Evolutionary conservation across 1,284 basidiomycete species (phyloP).

Genomic region (Apiotrichum mycotoxinovorans): DNA sequence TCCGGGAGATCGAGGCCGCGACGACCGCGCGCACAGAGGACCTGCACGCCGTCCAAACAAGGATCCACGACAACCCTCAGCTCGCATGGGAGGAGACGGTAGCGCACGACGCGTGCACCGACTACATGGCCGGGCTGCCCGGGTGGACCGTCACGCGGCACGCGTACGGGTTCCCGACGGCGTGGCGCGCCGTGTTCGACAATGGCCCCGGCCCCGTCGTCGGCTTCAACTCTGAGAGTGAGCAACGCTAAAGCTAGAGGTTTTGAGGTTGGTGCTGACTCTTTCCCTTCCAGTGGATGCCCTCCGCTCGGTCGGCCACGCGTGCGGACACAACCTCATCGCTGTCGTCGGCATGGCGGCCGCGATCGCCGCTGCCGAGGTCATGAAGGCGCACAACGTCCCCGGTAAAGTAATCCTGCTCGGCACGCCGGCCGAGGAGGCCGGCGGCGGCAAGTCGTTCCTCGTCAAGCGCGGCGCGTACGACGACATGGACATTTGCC

Average conservation of each 20-base stretch:
- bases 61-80: constrained; percentile 30
- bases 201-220: constrained; percentile 25
- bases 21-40: constrained; percentile 10
- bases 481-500: constrained; percentile 68
- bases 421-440: constrained; percentile 74
- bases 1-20: constrained; percentile 2
- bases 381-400: constrained; percentile 44
- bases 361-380: constrained; percentile 22
- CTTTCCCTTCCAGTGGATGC: constrained; percentile 13
- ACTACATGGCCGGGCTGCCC: constrained; percentile 57
- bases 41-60: constrained; percentile 17
- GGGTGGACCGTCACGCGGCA: constrained; percentile 60
- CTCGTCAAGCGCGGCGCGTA: constrained; percentile 56
- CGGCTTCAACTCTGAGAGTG: constrained; percentile 30
- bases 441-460: constrained; percentile 69
- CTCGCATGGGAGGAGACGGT: constrained; percentile 34
- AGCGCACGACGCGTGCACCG: constrained; percentile 59
- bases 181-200: constrained; percentile 24
- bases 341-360: constrained; percentile 43
- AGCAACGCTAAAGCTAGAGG: background rate
- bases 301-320: constrained; percentile 19
- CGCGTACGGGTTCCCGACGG: constrained; percentile 55
- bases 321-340: constrained; percentile 60
- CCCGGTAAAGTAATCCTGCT: constrained; percentile 70
- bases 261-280: constrained; percentile 28